Evolutionary conservation across 2,329 filamentous ascomycete genomes (phyloP).

Genomic region (Escovopsis sp.): DNA sequence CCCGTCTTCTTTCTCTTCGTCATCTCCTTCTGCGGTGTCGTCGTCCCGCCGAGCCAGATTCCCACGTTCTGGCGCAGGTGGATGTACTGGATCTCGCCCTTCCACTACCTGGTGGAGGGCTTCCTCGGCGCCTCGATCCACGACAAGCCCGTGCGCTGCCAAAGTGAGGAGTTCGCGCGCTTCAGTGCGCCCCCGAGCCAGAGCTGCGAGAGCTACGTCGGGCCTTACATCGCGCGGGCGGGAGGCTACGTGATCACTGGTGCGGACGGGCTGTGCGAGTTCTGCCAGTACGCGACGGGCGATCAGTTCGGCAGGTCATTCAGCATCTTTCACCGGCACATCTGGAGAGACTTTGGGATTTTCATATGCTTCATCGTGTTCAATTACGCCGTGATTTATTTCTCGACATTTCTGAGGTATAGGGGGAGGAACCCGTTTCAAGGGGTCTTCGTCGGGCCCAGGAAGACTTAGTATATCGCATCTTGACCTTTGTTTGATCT

Average conservation of each 20-base stretch:
- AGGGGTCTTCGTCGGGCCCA: conserved; percentile 7
- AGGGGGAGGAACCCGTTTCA: conserved; percentile 24
- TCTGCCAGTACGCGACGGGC: conserved; percentile 47
- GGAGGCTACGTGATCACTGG: conserved; percentile 47
- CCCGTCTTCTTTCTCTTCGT: conserved; percentile 58
- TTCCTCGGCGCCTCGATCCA: conserved; percentile 42
- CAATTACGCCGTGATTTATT: conserved; percentile 35
- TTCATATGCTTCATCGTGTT: conserved; percentile 50
- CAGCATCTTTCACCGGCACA: conserved; percentile 44
- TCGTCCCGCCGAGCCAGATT: conserved; percentile 45
- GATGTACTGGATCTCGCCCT: conserved; percentile 56
- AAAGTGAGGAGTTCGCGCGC: conserved; percentile 39
- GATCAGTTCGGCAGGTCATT: conserved; percentile 45
- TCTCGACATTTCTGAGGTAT: conserved; percentile 26
- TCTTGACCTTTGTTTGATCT: background rate
- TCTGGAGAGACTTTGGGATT: conserved; percentile 53
- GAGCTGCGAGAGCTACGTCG: conserved; percentile 46
- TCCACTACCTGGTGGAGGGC: conserved; percentile 50
- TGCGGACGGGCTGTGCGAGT: conserved; percentile 44
- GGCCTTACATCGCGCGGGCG: conserved; percentile 32
- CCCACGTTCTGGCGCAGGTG: conserved; percentile 48
- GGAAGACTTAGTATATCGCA: background rate
- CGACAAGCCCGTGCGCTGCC: conserved; percentile 39
- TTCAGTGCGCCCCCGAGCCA: conserved; percentile 44
- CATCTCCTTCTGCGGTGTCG: conserved; percentile 55